Base-by-base conservation (phyloP, 225 moss, liverwort and hornwort species). In the Antitrichia curtipendula region DNA sequence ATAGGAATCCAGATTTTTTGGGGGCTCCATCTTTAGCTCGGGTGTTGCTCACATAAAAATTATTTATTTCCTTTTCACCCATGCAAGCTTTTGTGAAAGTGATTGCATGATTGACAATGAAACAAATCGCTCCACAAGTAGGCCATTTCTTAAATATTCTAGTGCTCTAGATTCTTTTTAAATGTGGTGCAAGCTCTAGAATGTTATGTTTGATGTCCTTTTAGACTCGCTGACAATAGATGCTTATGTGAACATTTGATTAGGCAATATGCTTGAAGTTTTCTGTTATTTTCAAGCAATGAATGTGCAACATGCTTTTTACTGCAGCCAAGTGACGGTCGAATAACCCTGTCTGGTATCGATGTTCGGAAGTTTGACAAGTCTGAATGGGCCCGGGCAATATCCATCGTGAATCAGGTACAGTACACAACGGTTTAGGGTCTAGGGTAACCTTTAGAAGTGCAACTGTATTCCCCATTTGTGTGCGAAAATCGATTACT, bases 281-380 rank as follows among this genome's bases (percentile, higher is more conserved):
- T 68, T 84, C 57, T 64, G 41, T 50, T 47, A 34, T 38, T 50
- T 86, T 69, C 45, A 75, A 85, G 69, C 31, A 64, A 50, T 81
- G 86, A 90, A 61, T 43, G 56, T 86, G 58, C 64, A 85, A 59
- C 41, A 62, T 84, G 38, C 31, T 24, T 41, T 66, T 69, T 56
- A 43, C 71, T 88, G 88, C 97, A 98, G 99, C 97, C 99, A 82
- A 94, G 86, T 8, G 95, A 95, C 86, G 99, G 99, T 75, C 91
- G 99, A 45, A 90, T 99, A 85, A 95, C 96, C 58, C 95, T 99
- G 82, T 93, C 92, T 91, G 99, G 97, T 41, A 93, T 94, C 65
- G 99, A 99, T 86, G 99, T 99, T 72, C 94, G 97, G 77, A 95
- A 94, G 90, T 99, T 99, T 88, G 99, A 99, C 89, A 99, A 99